These are phyloP conservation scores for Pichia scutulata DNA, from an alignment of 805 yeast species.

Conservation along the genomic window DNA sequence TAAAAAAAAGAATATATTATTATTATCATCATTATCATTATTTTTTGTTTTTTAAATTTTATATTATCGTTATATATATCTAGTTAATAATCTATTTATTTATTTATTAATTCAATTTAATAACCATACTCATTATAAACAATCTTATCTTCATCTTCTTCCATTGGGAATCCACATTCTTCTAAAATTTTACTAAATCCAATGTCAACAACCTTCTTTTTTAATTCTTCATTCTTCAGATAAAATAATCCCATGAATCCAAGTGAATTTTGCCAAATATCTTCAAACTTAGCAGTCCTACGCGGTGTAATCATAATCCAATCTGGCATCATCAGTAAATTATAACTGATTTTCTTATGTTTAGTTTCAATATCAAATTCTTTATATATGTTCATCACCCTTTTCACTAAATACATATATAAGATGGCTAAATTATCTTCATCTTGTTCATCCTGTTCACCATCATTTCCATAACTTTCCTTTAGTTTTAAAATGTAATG, in stretches of 20 bases:
- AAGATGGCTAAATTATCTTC: constrained; percentile 56
- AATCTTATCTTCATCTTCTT: constrained; percentile 39
- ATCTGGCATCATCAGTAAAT: constrained; percentile 69
- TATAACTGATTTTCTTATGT: constrained; percentile 53
- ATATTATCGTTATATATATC: no score
- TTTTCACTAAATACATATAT: constrained; percentile 65
- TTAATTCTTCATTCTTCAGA: constrained; percentile 58
- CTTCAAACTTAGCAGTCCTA: constrained; percentile 43
- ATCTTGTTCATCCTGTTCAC: constrained; percentile 30
- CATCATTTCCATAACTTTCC: constrained; percentile 21
- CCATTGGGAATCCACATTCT: constrained; percentile 58
- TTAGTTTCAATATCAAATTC: constrained; percentile 34
- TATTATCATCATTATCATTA: neutral
- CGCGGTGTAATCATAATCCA: constrained; percentile 91
- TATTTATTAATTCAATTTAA: constrained; percentile 20
- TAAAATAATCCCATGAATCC: constrained; percentile 74
- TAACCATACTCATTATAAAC: constrained; percentile 61
- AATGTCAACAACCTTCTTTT: constrained; percentile 37
- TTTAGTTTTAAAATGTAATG: constrained; percentile 72
- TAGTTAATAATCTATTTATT: neutral
- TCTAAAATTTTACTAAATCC: constrained; percentile 48
- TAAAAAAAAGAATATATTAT: neutral
- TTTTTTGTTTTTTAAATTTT: no score
- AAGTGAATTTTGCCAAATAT: constrained; percentile 66
- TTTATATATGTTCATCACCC: constrained; percentile 59